These are phyloP conservation scores for Diplotaxis tenuifolia DNA, from an alignment of 345 rosid species.

Conservation along the genomic window DNA sequence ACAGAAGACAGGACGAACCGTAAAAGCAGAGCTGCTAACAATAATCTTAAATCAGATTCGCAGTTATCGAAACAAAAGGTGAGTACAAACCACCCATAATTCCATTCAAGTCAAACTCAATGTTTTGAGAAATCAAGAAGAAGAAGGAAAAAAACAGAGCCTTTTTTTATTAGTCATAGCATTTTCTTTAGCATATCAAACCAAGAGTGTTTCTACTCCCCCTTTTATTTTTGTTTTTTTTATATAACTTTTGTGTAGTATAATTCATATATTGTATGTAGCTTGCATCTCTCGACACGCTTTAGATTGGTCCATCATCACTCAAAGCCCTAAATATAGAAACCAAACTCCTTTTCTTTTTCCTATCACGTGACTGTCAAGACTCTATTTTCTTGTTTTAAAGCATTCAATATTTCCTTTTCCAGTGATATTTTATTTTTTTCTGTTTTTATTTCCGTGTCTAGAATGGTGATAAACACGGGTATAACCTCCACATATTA, in stretches of 20 bases:
- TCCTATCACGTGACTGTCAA: slow-evolving; percentile 36
- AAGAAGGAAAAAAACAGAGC: background rate
- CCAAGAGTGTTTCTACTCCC: too few species aligned
- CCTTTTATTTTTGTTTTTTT: too few species aligned
- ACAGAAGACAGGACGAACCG: background rate
- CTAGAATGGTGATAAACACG: slow-evolving; percentile 25
- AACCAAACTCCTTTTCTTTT: slow-evolving; percentile 34
- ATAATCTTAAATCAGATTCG: background rate
- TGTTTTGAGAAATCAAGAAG: background rate
- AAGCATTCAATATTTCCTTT: slow-evolving; percentile 12
- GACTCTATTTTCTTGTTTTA: slow-evolving; percentile 32
- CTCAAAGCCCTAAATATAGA: slow-evolving; percentile 26
- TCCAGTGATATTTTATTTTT: background rate
- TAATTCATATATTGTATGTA: slow-evolving; percentile 9
- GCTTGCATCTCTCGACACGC: slow-evolving; percentile 50
- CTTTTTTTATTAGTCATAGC: background rate
- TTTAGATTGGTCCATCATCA: slow-evolving; percentile 44
- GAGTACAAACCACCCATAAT: background rate
- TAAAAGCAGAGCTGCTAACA: background rate
- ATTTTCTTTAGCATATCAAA: too few species aligned
- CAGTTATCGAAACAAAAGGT: slow-evolving; percentile 29
- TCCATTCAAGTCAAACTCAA: background rate
- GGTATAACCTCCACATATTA: background rate
- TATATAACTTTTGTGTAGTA: background rate
- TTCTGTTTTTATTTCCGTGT: background rate